Evolutionary conservation across 2,329 filamentous ascomycete genomes (phyloP), one percentile per base, ranked within the genome.

Genomic region (Paecilomyces formosus): DNA sequence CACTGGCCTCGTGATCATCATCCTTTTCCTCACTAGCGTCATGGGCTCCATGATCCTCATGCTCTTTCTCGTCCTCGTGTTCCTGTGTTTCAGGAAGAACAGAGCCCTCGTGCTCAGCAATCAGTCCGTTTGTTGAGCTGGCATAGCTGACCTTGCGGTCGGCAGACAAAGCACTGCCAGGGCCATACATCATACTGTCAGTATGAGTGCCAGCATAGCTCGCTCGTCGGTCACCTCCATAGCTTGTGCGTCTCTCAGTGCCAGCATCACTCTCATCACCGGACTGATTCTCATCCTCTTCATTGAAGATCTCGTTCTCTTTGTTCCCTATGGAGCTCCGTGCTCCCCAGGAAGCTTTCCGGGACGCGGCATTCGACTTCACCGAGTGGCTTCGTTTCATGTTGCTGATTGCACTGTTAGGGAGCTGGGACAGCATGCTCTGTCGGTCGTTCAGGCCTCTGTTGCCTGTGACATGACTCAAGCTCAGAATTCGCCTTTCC

Each of bases 391-490:
- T 92, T 60, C 89, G 83, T 76, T 88, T 88, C 63, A 96, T 80
- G 53, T 84, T 85, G 21, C 84, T 82, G 50, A 78, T 69, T 26
- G 73, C 76, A 54, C 73, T 73, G 49, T 69, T 71, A 56, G 66
- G 69, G 51, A 68, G 52, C 3, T 65, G 65, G 12, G 66, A 63
- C 6, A 71, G 60, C 22, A 55, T 71, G 33, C 68, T 64, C 30
- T 74, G 66, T 61, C 73, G 64, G 60, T 75, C 67, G 53, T 64
- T 56, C 58, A 66, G 21, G 7, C 72, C 68, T 28, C 75, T 79
- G 68, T 94, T 93, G 70, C 88, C 87, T 57, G 85, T 90, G 65
- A 97, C 95, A 74, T 97, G 90, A 71, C 88, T 95, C 35, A 97
- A 84, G 55, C 91, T 96, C 60, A 95, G 83, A 67, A 97, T 97